These are phyloP conservation scores for Serendipita sp. DNA, from an alignment of 768 basidiomycete species.

Conservation along the genomic window DNA sequence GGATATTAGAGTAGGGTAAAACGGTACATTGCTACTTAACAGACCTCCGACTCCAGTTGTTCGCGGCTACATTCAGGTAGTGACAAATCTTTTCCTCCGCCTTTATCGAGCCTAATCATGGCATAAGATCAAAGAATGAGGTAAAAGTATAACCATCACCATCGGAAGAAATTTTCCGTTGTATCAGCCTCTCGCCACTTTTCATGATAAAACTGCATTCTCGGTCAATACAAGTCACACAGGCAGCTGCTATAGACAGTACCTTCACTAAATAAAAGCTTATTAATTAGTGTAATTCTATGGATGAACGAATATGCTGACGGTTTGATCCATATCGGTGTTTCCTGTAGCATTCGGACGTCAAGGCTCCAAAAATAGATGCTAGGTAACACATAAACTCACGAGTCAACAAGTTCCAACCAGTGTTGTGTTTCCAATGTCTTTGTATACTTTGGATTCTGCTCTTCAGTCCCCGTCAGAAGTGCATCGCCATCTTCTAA, in stretches of 20 bases:
- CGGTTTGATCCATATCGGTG: constrained; percentile 50
- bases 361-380: not conserved
- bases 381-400: constrained; percentile 11
- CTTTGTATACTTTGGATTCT: constrained; percentile 11
- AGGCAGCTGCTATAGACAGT: not conserved
- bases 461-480: constrained; percentile 18
- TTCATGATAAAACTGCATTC: constrained; percentile 38
- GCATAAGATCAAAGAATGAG: not conserved
- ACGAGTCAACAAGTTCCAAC: constrained; percentile 48
- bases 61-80: constrained; percentile 45
- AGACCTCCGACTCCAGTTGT: constrained; percentile 43
- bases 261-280: constrained; percentile 30
- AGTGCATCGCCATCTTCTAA: constrained; percentile 31
- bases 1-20: too few relatives aligned
- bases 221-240: not conserved
- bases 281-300: too few relatives aligned
- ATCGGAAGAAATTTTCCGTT: constrained; percentile 49
- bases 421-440: constrained; percentile 46
- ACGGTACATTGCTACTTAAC: too few relatives aligned
- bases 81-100: constrained; percentile 38
- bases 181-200: constrained; percentile 46
- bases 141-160: constrained; percentile 23
- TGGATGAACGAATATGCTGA: constrained; percentile 17
- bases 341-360: constrained; percentile 23
- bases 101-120: constrained; percentile 40